These are phyloP conservation scores for Aurifilum marmelostoma DNA, from an alignment of 2,329 filamentous ascomycete species.

Conservation along the genomic window DNA sequence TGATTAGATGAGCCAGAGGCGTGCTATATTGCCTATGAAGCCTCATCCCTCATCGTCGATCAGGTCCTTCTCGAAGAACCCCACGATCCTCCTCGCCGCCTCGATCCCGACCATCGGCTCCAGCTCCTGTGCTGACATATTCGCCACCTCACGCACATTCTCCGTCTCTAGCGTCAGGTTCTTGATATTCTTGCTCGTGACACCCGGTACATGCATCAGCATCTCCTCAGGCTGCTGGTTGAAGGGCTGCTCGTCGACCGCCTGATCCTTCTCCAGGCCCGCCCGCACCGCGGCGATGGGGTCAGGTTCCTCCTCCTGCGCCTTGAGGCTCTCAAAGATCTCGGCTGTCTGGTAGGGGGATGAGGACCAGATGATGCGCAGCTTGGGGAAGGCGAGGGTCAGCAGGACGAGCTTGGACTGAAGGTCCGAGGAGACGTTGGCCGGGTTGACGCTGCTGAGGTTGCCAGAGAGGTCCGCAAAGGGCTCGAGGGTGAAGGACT, in stretches of 20 bases:
- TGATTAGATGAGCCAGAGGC: no score
- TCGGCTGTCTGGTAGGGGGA: constrained; percentile 95
- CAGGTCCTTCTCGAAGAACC: constrained; percentile 75
- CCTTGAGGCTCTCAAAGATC: constrained; percentile 93
- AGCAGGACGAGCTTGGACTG: constrained; percentile 92
- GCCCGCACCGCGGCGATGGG: constrained; percentile 83
- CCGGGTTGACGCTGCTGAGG: constrained; percentile 64
- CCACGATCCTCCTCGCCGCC: constrained; percentile 73
- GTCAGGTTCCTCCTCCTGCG: constrained; percentile 86
- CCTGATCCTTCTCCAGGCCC: constrained; percentile 69
- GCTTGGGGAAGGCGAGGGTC: constrained; percentile 85
- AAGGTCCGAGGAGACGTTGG: constrained; percentile 67
- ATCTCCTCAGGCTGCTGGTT: constrained; percentile 90
- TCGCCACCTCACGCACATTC: constrained; percentile 81
- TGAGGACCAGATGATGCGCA: constrained; percentile 92
- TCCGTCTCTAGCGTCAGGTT: constrained; percentile 72
- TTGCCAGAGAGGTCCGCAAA: constrained; percentile 69
- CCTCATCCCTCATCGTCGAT: constrained; percentile 47
- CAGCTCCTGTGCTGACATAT: constrained; percentile 77
- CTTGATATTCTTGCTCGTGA: constrained; percentile 77
- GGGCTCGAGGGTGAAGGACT: constrained; percentile 91
- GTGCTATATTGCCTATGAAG: neutral
- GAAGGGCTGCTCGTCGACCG: constrained; percentile 71
- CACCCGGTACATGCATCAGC: constrained; percentile 80
- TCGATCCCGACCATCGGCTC: constrained; percentile 76